Base-by-base conservation (phyloP, 352 stramenopile genomes). In the Globisporangium cederbergense region DNA sequence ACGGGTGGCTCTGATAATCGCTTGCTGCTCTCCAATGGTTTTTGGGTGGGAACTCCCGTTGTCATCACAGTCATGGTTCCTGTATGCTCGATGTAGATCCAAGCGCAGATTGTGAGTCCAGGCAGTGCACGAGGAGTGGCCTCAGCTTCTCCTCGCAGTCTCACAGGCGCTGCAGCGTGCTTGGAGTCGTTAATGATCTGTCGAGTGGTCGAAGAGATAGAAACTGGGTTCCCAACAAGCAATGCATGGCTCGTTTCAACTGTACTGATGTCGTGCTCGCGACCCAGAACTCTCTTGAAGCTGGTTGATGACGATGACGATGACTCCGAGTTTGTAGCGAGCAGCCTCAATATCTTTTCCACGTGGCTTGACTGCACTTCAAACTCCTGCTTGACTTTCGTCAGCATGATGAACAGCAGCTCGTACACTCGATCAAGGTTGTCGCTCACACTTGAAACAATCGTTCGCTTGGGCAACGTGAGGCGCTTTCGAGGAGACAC, bases 401-500 rank as follows among this genome's bases (percentile, higher is more conserved):
- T 46, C 42, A 87, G 28, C 67, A 74, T 66, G 8, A 64, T 32
- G 49, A 77, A 79, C n/a, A 87, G 46, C 4, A 76, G 53, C 3
- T 79, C 70, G 18, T 69, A 68, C 38, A 84, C 64, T 58, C 76
- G 72, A 2, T 79, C 72, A 32, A 84, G 71, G 30, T 71, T 81
- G 49, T 84, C 69, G 13, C 71, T 66, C 36, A 82, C 64, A 9
- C 72, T 80, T 1, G 67, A 69, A 20, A 82, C 51, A 5, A 81
- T 60, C 6, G 57, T 66, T 46, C 79, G 78, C 43, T 79, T 79
- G 2, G 73, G 77, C 9, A 87, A 53, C 3, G 77, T 79, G 9
- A 84, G 60, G 7, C 78, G 71, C 40, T 82, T 86, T 25, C 78
- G 71, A 11, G 78, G 78, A 3, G 78, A 88, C 64, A 81, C 64